Conservation (phyloP, 352 stramenopile genomes). For the Phytopythium boreale region DNA sequence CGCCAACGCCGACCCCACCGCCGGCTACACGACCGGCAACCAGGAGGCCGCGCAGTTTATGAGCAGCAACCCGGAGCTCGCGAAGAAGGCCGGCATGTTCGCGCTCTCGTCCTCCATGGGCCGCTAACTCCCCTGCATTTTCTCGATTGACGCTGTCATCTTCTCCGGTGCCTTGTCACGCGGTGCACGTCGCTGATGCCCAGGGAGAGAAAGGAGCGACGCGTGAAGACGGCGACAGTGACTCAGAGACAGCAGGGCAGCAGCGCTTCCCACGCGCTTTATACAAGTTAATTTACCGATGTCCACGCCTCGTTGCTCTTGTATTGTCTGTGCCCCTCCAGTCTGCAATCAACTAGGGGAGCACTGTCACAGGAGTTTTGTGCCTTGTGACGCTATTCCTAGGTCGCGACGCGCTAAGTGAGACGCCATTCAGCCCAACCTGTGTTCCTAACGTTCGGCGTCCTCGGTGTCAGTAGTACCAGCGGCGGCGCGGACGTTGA, state of each 20-base stretch:
- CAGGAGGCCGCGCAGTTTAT: slow-evolving; percentile 82
- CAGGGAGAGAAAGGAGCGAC: not conserved
- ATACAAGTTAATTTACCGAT: slow-evolving; percentile 3
- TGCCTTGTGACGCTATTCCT: no score
- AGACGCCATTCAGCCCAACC: no score
- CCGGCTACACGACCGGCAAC: slow-evolving; percentile 77
- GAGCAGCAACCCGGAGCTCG: slow-evolving; percentile 74
- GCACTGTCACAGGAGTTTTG: no score
- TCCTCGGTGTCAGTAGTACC: no score
- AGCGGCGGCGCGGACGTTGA: not conserved
- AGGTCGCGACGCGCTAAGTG: no score
- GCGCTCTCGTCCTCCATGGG: slow-evolving; percentile 60
- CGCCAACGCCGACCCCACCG: slow-evolving; percentile 68
- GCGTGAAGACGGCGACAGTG: not conserved
- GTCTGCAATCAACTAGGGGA: no score
- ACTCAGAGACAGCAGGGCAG: not conserved
- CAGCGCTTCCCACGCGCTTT: not conserved
- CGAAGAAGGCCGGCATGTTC: slow-evolving; percentile 75
- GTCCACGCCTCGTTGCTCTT: not conserved
- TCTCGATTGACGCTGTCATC: not conserved
- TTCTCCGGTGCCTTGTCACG: not conserved
- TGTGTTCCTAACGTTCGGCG: no score
- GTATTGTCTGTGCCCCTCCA: no score
- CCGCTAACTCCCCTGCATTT: not conserved
- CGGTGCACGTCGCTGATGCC: not conserved